These are phyloP conservation scores for Lachnellula arida DNA, from an alignment of 2,329 filamentous ascomycete species.

Conservation along the genomic window DNA sequence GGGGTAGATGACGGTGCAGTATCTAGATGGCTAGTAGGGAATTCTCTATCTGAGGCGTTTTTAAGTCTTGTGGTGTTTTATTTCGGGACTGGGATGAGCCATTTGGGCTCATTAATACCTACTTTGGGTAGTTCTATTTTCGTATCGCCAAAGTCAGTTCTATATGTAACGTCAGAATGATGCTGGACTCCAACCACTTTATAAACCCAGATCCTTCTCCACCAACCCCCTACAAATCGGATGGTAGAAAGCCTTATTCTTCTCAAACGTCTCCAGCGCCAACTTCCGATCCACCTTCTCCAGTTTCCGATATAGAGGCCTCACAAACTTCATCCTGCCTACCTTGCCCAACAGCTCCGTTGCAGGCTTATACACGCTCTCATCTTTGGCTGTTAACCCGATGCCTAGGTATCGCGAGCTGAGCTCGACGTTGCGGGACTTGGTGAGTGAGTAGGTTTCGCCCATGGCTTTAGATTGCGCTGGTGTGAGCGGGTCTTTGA, in stretches of 20 bases:
- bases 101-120: too few species aligned
- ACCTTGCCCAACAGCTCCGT: slow-evolving; percentile 74
- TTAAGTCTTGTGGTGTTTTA: too few species aligned
- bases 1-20: too few species aligned
- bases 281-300: slow-evolving; percentile 69
- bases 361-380: slow-evolving; percentile 63
- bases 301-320: slow-evolving; percentile 74
- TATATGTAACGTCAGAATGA: background rate
- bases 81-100: too few species aligned
- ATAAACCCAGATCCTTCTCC: slow-evolving; percentile 68
- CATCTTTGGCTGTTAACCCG: slow-evolving; percentile 69
- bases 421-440: slow-evolving; percentile 83
- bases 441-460: slow-evolving; percentile 64
- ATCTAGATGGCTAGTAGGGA: too few species aligned
- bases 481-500: slow-evolving; percentile 57
- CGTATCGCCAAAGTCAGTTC: too few species aligned
- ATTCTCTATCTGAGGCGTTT: too few species aligned
- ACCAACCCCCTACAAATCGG: slow-evolving; percentile 86
- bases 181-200: background rate
- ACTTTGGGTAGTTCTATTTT: too few species aligned
- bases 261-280: slow-evolving; percentile 77
- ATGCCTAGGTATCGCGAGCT: slow-evolving; percentile 75
- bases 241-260: slow-evolving; percentile 90
- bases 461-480: slow-evolving; percentile 69
- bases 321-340: slow-evolving; percentile 95